Base-by-base conservation (phyloP, 768 basidiomycete genomes). In the Mycena filopes region DNA sequence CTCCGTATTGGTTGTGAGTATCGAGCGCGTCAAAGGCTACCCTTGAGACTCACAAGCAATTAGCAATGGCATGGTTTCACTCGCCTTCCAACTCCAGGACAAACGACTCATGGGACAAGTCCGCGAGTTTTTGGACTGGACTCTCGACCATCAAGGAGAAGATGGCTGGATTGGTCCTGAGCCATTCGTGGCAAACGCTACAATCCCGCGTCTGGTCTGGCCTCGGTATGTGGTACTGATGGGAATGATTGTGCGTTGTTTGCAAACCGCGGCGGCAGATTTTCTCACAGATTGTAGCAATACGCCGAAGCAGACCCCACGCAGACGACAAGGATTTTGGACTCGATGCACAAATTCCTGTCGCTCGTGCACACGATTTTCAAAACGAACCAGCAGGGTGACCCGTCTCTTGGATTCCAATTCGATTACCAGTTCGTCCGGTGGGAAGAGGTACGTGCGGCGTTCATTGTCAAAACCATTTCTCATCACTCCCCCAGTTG, bases 91-190 rank as follows among this genome's bases (percentile, higher is more conserved):
- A 47, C 73, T 82, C 5, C 59, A 78, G 43, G 75, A 82, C 47
- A 41, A 72, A 18, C 76, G 80, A 3, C 73, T 81, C n/a, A 71
- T 81, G 16, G 75, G 74, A 0, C 80, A 82, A 71, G 79, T 81
- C 20, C 63, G 73, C 20, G 68, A 73, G 4, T 82, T 82, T 58
- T 68, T 82, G 16, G 78, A 82, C 61, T 80, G 78, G 76, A 81
- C 76, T 1, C 70, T 82, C 25, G 73, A 74, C 40, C 70, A 79
- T 31, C 79, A 78, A 58, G 75, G 76, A 9, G 66, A 65, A 12
- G 81, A 82, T 60, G 81, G 81, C 1, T 82, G 81, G 80, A 74
- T 81, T 63, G 81, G 80, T 2, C 81, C 80, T 8, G 81, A 82
- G 51, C 75, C 77, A 1, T 77, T 74, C 28, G 77, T 77, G 12